These are phyloP conservation scores for Helminthosporium solani DNA, from an alignment of 2,329 filamentous ascomycete genomes.

Conservation along the genomic window DNA sequence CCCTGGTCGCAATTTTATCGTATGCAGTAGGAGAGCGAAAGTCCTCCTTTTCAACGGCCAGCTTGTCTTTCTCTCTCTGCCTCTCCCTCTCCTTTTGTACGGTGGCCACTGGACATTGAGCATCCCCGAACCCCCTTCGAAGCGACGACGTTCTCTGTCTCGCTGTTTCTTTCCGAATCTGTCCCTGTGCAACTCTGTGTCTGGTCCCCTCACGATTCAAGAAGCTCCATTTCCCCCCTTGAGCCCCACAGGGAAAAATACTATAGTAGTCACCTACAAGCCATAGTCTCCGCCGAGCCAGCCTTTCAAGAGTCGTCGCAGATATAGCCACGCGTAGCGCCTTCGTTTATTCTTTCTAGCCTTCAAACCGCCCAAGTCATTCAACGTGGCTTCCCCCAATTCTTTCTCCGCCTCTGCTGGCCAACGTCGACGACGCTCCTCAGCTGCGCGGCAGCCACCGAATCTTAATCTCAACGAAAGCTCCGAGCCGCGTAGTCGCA, in stretches of 20 bases:
- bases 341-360: constrained; percentile 26
- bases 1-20: neutral
- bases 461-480: constrained; percentile 34
- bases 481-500: constrained; percentile 24
- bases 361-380: constrained; percentile 21
- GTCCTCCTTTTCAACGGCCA: neutral
- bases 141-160: constrained; percentile 3
- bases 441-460: constrained; percentile 39
- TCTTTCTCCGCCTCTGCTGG: constrained; percentile 40
- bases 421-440: constrained; percentile 45
- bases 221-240: constrained; percentile 2
- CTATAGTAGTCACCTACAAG: too few relatives aligned
- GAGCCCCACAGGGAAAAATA: constrained; percentile 10
- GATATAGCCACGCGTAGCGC: constrained; percentile 22
- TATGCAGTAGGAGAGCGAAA: neutral
- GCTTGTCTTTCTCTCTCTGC: too few relatives aligned
- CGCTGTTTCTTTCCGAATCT: constrained; percentile 3
- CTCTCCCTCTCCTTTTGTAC: neutral
- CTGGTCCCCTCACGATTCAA: neutral
- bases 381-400: constrained; percentile 43
- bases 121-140: neutral
- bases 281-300: constrained; percentile 12
- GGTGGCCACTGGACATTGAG: neutral
- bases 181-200: constrained; percentile 3
- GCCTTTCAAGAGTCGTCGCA: constrained; percentile 14